Evolutionary conservation across 164 flowering plant genomes (phyloP).

Genomic region (Liriodendron chinense): DNA sequence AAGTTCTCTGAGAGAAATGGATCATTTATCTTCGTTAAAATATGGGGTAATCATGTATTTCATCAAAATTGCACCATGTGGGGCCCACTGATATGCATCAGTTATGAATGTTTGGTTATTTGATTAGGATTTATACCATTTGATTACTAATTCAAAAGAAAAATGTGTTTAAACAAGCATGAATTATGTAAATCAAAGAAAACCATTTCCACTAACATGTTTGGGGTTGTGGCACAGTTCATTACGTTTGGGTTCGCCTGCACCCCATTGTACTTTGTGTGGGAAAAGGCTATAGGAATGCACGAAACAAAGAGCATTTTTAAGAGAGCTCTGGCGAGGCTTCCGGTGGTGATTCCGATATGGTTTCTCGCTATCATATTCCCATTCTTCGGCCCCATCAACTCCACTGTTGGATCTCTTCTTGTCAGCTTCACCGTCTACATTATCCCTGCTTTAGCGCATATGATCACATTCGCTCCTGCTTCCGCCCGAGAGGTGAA

Average conservation of each 20-base stretch:
- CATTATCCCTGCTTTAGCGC: constrained; percentile 29
- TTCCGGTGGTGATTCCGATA: constrained; percentile 70
- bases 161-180: background rate
- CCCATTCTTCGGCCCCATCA: constrained; percentile 35
- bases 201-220: background rate
- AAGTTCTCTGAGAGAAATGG: no score
- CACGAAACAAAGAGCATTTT: constrained; percentile 63
- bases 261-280: constrained; percentile 78
- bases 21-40: no score
- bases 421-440: constrained; percentile 35
- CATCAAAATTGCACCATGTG: no score
- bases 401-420: constrained; percentile 32
- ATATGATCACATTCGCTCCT: constrained; percentile 29
- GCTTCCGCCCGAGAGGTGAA: constrained; percentile 29
- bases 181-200: no score
- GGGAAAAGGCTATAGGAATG: constrained; percentile 74
- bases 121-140: background rate
- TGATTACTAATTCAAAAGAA: background rate
- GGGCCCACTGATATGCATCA: background rate
- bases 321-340: constrained; percentile 50
- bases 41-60: no score
- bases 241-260: constrained; percentile 84
- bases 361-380: constrained; percentile 34
- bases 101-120: background rate
- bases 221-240: constrained; percentile 32